Base-by-base conservation (phyloP, 768 basidiomycete genomes). In the Mycena venus region DNA sequence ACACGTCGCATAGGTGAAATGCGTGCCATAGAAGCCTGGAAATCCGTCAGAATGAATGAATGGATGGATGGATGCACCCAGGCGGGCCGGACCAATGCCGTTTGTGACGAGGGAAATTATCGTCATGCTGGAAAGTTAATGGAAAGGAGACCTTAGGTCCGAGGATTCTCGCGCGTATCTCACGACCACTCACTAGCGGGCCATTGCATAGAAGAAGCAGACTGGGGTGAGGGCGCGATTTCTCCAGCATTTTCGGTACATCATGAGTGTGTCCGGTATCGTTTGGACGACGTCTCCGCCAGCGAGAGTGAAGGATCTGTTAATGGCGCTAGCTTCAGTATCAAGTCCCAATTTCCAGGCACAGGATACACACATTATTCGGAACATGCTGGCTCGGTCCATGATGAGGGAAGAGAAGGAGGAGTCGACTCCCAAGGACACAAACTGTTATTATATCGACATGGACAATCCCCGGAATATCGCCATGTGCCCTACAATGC, bases 231-330 rank as follows among this genome's bases (percentile, higher is more conserved):
- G 42, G 3, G 53, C 29, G 19, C 61, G 34, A 17, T 58, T 64
- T n/a, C 10, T 38, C 76, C 76, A 74, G 29, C 64, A 61, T 38
- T 66, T 74, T 36, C 32, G 38, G 73, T 74, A 77, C 23, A 77
- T 31, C 6, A 4, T 34, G 17, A 19, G 42, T 3, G 76, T 77
- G 4, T 36, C 61, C 9, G 73, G 73, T 8, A 72, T 65, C 9
- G 76, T 74, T 34, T 77, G 73, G 0, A 77, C 17, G n/a, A 77
- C 34, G 36, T 77, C 76, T 25, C 65, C 73, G 12, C 69, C 76
- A 36, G 73, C 73, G 19, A 77, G 65, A 4, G 73, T 64, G 34
- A 73, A 73, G 15, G 72, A 70, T 34, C 72, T 70, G 59, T 27
- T 38, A 32, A 49, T 31, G 0, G 36, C 36, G 47, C 21, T 23